These are phyloP conservation scores for Podospora anserina DNA, from an alignment of 495 filamentous ascomycete species.

Conservation along the genomic window DNA sequence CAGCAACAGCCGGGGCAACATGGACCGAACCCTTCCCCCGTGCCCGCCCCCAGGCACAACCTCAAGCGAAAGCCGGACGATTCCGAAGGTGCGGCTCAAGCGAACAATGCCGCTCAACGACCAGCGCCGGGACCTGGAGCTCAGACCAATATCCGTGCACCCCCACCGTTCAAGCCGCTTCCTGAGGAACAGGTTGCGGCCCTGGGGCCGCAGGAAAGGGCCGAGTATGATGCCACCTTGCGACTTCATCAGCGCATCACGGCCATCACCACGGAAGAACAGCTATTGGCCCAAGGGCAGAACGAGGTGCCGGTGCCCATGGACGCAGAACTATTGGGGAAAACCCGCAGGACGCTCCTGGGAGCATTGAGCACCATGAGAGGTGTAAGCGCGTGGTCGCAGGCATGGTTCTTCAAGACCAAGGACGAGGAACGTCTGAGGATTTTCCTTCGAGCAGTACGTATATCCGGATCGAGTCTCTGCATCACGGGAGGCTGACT, in stretches of 20 bases:
- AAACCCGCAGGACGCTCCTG: slow-evolving; percentile 34
- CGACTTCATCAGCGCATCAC: not conserved
- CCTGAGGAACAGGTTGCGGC: slow-evolving; percentile 6
- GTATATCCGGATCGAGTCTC: slow-evolving; percentile 19
- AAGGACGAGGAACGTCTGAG: slow-evolving; percentile 44
- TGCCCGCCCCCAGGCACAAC: slow-evolving; percentile 26
- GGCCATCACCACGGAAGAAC: not conserved
- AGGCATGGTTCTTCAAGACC: slow-evolving; percentile 41
- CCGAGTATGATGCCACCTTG: not conserved
- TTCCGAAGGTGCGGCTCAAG: slow-evolving; percentile 52
- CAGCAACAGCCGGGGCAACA: slow-evolving; percentile 20
- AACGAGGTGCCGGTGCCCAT: slow-evolving; percentile 10
- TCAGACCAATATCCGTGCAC: not conserved
- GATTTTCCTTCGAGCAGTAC: slow-evolving; percentile 46
- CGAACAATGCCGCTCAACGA: slow-evolving; percentile 36
- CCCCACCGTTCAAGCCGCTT: not conserved
- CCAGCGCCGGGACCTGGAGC: slow-evolving; percentile 13
- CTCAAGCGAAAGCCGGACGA: slow-evolving; percentile 66
- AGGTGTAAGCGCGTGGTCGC: slow-evolving; percentile 33
- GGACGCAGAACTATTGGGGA: not conserved
- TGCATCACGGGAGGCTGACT: slow-evolving; percentile 27
- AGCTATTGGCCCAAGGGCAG: not conserved
- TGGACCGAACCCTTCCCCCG: slow-evolving; percentile 24
- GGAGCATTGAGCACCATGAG: slow-evolving; percentile 29
- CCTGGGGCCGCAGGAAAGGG: not conserved